Conservation (phyloP, 306 rosid genomes). For the Casuarina glauca region DNA sequence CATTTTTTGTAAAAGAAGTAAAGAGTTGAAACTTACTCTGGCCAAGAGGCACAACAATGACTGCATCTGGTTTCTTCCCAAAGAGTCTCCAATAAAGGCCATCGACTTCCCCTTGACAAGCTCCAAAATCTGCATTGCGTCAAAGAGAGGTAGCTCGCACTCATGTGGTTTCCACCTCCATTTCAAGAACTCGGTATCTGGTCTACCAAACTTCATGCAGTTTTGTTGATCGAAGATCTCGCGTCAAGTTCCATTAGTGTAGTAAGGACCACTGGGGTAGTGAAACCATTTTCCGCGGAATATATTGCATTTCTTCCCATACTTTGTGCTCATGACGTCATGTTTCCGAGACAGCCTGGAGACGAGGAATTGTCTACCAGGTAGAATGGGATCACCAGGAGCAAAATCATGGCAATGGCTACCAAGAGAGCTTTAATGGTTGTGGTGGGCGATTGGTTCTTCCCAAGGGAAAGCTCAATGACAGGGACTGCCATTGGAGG, state of each 20-base stretch:
- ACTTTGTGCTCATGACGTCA: conserved; percentile 14
- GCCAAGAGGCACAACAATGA: conserved; percentile 75
- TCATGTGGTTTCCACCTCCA: conserved; percentile 91
- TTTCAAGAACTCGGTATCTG: conserved; percentile 59
- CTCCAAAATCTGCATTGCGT: conserved; percentile 65
- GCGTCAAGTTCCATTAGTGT: conserved; percentile 56
- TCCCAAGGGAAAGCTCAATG: conserved; percentile 24
- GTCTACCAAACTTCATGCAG: conserved; percentile 83
- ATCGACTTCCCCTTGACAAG: conserved; percentile 68
- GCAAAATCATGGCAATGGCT: conserved; percentile 18
- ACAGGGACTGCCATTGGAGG: conserved; percentile 29
- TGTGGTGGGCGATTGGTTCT: conserved; percentile 20
- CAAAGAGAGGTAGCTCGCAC: conserved; percentile 72
- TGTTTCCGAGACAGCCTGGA: conserved; percentile 18
- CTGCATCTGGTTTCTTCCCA: conserved; percentile 78
- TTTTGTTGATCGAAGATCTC: conserved; percentile 67
- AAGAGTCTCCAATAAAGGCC: conserved; percentile 84
- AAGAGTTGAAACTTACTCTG: conserved; percentile 24
- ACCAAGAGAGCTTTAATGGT: conserved; percentile 18
- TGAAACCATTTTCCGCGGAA: conserved; percentile 76
- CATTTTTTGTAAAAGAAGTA: too few species aligned
- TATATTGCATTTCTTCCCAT: conserved; percentile 44
- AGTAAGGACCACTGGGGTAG: conserved; percentile 44
- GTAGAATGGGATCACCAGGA: conserved; percentile 39
- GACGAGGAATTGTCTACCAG: conserved; percentile 29